Conservation (phyloP, 1,139 yeast genomes). For the Diutina ranongensis region DNA sequence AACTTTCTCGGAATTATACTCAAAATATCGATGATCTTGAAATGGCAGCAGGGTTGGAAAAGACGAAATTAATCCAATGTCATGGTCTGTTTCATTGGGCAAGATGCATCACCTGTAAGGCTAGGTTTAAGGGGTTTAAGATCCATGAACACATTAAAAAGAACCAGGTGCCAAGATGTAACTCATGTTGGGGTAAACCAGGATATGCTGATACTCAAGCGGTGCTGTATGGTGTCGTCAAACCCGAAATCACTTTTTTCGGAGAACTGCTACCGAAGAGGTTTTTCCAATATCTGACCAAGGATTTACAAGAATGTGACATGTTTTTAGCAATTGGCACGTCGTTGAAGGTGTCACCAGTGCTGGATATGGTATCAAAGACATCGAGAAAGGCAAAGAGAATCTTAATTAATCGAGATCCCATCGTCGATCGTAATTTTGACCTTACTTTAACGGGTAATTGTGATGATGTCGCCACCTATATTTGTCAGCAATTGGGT, state of each 20-base stretch:
- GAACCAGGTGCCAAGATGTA: slow-evolving; percentile 61
- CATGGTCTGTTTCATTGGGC: slow-evolving; percentile 96
- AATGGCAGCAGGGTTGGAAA: slow-evolving; percentile 64
- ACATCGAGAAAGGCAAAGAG: slow-evolving; percentile 64
- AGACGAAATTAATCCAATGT: slow-evolving; percentile 75
- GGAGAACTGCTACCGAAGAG: slow-evolving; percentile 70
- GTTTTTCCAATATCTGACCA: slow-evolving; percentile 12
- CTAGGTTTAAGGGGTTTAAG: slow-evolving; percentile 53
- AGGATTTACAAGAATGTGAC: slow-evolving; percentile 42
- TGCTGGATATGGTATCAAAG: slow-evolving; percentile 69
- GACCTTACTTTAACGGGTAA: slow-evolving; percentile 3
- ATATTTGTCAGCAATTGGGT: slow-evolving; percentile 29
- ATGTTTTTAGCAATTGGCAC: slow-evolving; percentile 84
- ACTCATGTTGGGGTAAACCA: slow-evolving; percentile 32
- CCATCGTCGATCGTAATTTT: slow-evolving; percentile 30
- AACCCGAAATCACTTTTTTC: slow-evolving; percentile 92
- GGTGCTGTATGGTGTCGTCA: slow-evolving; percentile 67
- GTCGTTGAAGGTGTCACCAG: slow-evolving; percentile 91
- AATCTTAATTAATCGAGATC: slow-evolving; percentile 68
- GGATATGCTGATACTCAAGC: slow-evolving; percentile 15
- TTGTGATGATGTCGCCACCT: slow-evolving; percentile 15
- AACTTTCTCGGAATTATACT: slow-evolving; percentile 78
- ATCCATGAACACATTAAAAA: slow-evolving; percentile 52
- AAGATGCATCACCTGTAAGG: slow-evolving; percentile 72
- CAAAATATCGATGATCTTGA: slow-evolving; percentile 93